Conservation (phyloP, 2,329 filamentous ascomycete genomes). For the Diaporthe sp. region DNA sequence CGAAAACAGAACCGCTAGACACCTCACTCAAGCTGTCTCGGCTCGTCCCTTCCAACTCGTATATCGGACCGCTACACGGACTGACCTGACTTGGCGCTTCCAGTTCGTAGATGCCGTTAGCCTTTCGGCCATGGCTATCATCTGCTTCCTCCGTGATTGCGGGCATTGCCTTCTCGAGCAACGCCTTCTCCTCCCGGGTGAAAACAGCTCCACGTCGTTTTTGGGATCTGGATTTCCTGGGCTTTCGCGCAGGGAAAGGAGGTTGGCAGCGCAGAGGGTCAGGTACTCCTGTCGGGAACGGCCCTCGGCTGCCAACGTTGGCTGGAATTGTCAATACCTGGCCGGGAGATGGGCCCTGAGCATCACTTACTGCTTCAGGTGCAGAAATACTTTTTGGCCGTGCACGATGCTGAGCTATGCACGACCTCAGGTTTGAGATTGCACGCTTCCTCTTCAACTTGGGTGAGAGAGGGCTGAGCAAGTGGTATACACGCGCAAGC, state of each 20-base stretch:
- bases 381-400: not conserved
- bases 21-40: not conserved
- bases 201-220: not conserved
- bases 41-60: not conserved
- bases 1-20: not conserved
- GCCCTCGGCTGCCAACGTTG: not conserved
- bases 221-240: not conserved
- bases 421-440: constrained; percentile 1
- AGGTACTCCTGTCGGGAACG: not conserved
- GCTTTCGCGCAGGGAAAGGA: not conserved
- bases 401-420: not conserved
- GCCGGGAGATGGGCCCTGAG: not conserved
- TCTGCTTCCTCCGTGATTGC: not conserved
- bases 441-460: constrained; percentile 26
- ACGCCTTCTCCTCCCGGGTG: not conserved
- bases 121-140: not conserved
- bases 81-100: not conserved
- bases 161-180: not conserved
- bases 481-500: constrained; percentile 17
- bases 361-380: not conserved
- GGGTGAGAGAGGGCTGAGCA: not conserved
- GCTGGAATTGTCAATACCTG: not conserved
- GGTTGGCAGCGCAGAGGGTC: constrained; percentile 20
- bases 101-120: not conserved
- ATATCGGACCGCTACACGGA: not conserved